A percentile compares a stretch with the other conserved stretches of the same genome.
Evolutionary conservation across 2,329 filamentous ascomycete genomes (phyloP).

Genomic region (Pyricularia grisea): DNA sequence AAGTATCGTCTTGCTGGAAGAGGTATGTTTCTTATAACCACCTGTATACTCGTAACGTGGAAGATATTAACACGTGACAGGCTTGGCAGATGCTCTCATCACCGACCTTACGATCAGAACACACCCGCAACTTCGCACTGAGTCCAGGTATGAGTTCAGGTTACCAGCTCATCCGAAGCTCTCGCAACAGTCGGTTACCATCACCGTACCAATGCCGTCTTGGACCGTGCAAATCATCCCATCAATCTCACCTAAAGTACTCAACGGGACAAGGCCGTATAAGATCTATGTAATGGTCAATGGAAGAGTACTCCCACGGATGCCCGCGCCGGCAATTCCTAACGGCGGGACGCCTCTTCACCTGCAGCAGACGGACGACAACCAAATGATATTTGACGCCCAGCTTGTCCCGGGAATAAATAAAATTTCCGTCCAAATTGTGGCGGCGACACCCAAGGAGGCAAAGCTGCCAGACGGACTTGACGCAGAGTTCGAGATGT

Average conservation of each 20-base stretch:
- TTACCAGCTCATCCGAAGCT: slow-evolving; percentile 57
- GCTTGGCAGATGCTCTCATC: slow-evolving; percentile 53
- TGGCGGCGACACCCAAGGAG: slow-evolving; percentile 57
- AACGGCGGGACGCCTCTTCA: slow-evolving; percentile 28
- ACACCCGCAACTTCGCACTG: slow-evolving; percentile 52
- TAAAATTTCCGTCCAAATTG: slow-evolving; percentile 67
- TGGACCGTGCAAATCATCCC: slow-evolving; percentile 64
- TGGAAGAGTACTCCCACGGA: slow-evolving; percentile 46
- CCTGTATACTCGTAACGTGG: slow-evolving; percentile 5
- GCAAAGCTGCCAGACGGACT: slow-evolving; percentile 47
- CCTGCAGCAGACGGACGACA: slow-evolving; percentile 30
- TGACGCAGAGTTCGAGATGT: slow-evolving; percentile 67
- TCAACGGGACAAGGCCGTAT: slow-evolving; percentile 55
- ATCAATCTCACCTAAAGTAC: slow-evolving; percentile 51
- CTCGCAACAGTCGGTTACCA: slow-evolving; percentile 61
- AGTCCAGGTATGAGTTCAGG: slow-evolving; percentile 52
- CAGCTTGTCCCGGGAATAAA: slow-evolving; percentile 65
- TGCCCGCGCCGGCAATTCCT: slow-evolving; percentile 31
- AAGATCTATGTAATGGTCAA: slow-evolving; percentile 69
- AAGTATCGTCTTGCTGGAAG: slow-evolving; percentile 29
- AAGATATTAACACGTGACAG: slow-evolving; percentile 20
- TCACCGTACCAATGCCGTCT: slow-evolving; percentile 59
- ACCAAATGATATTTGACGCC: slow-evolving; percentile 66
- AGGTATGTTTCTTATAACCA: slow-evolving; percentile 21
- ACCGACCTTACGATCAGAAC: slow-evolving; percentile 56